These are phyloP conservation scores for Chrysanthemum lavandulifolium DNA, from an alignment of 129 eudicot genomes.

Conservation along the genomic window DNA sequence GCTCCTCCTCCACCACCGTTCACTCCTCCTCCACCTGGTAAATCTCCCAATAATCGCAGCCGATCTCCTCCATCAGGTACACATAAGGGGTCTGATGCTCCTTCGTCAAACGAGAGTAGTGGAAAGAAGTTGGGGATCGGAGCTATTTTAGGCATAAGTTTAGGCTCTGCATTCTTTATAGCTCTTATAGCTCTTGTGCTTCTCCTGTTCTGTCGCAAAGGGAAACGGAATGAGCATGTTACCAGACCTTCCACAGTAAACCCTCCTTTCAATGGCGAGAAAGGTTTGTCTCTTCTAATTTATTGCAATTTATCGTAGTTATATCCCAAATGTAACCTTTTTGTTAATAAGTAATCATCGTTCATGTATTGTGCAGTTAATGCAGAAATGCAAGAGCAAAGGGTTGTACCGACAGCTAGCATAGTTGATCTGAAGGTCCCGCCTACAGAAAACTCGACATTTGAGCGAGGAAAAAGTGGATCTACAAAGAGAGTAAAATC, in stretches of 20 bases:
- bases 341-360: neutral
- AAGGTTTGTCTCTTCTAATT: slow-evolving; percentile 41
- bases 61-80: slow-evolving; percentile 47
- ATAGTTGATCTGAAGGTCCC: slow-evolving; percentile 59
- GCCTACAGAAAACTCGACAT: slow-evolving; percentile 51
- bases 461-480: slow-evolving; percentile 73
- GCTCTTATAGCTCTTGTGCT: slow-evolving; percentile 51
- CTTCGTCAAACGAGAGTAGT: slow-evolving; percentile 31
- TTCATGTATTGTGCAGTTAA: slow-evolving; percentile 40
- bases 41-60: slow-evolving; percentile 45
- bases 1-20: slow-evolving; percentile 99
- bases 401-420: slow-evolving; percentile 51
- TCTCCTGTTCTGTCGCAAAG: slow-evolving; percentile 52
- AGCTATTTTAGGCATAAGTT: slow-evolving; percentile 66
- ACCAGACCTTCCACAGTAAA: slow-evolving; percentile 48
- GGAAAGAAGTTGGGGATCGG: slow-evolving; percentile 52
- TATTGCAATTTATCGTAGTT: neutral
- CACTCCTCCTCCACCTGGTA: slow-evolving; percentile 86
- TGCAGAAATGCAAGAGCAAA: slow-evolving; percentile 79
- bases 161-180: slow-evolving; percentile 53
- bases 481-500: slow-evolving; percentile 73
- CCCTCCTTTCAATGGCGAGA: slow-evolving; percentile 49
- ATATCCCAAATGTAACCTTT: neutral
- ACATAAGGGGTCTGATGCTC: slow-evolving; percentile 42
- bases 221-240: slow-evolving; percentile 46